Evolutionary conservation across 225 moss, liverwort and hornwort species (phyloP).

Genomic region (Bryum argenteum): DNA sequence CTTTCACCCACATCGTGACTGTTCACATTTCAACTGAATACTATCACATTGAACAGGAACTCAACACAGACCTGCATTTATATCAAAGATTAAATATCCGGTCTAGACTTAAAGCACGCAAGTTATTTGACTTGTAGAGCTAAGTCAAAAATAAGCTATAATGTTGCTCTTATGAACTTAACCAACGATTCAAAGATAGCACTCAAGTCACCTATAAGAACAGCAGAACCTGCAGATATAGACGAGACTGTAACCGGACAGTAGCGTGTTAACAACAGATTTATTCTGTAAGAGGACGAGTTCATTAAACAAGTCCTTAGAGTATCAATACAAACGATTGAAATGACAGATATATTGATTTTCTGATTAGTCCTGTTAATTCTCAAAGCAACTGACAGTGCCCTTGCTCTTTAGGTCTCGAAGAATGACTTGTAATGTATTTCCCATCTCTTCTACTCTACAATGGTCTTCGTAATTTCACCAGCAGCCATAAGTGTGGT

Average conservation of each 20-base stretch:
- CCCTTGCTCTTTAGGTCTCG: conserved; percentile 37
- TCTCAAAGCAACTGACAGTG: conserved; percentile 38
- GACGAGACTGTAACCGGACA: background rate
- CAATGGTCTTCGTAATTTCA: conserved; percentile 57
- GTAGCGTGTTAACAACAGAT: background rate
- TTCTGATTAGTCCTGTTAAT: conserved; percentile 15
- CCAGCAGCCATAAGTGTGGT: conserved; percentile 43
- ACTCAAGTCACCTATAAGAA: background rate
- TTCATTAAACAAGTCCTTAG: conserved; percentile 20
- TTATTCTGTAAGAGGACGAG: conserved; percentile 16
- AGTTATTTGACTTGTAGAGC: too few species aligned
- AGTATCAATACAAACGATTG: conserved; percentile 11
- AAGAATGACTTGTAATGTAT: conserved; percentile 62
- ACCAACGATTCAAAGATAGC: background rate
- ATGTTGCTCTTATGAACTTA: too few species aligned
- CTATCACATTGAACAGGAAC: too few species aligned
- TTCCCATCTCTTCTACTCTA: conserved; percentile 72
- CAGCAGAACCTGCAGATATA: conserved; percentile 5
- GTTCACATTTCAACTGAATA: too few species aligned
- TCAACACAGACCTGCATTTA: too few species aligned
- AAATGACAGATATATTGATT: conserved; percentile 21
- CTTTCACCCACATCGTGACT: too few species aligned
- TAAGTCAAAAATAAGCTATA: too few species aligned
- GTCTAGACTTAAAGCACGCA: too few species aligned
- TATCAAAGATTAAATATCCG: too few species aligned